Evolutionary conservation across 2,329 filamentous ascomycete genomes (phyloP).

Genomic region (Diaporthe vexans): DNA sequence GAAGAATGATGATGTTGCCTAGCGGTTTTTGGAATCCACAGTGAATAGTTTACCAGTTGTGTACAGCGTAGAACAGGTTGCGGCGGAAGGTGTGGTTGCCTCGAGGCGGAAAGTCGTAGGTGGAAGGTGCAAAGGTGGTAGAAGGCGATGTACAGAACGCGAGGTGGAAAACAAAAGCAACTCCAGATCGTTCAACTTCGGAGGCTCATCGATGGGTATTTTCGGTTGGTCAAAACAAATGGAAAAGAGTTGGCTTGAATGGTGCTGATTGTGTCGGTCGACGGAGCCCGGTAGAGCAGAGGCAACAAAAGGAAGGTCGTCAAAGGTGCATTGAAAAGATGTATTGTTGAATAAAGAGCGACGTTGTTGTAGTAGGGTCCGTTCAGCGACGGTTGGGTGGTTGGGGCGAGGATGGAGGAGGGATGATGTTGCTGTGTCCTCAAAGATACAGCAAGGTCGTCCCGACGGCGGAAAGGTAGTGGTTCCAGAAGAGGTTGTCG

Average conservation of each 20-base stretch:
- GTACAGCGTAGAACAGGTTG: conserved; percentile 32
- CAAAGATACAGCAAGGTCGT: conserved; percentile 37
- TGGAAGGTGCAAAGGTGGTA: conserved; percentile 39
- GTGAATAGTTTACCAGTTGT: conserved; percentile 36
- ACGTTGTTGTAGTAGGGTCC: conserved; percentile 23
- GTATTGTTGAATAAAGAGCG: conserved; percentile 41
- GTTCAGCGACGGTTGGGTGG: conserved; percentile 6
- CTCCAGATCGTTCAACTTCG: conserved; percentile 60
- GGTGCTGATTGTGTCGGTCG: conserved; percentile 48
- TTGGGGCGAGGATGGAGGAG: conserved; percentile 1
- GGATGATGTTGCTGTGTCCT: conserved; percentile 37
- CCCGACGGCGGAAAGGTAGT: conserved; percentile 15
- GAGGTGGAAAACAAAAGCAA: conserved; percentile 48
- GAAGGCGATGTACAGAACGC: conserved; percentile 41
- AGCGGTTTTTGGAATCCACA: conserved; percentile 24
- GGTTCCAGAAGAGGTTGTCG: conserved; percentile 23
- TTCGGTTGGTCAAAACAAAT: conserved; percentile 54
- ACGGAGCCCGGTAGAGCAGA: conserved; percentile 49
- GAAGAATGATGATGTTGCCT: conserved; percentile 41
- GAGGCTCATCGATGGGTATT: conserved; percentile 61
- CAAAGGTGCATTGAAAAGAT: conserved; percentile 44
- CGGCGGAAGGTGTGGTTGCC: conserved; percentile 31
- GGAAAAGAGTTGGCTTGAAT: conserved; percentile 46
- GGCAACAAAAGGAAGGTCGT: conserved; percentile 50
- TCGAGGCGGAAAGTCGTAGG: conserved; percentile 8